These are phyloP conservation scores for Beauveria scarabaeidicola DNA, from an alignment of 2,329 filamentous ascomycete species.

Conservation along the genomic window DNA sequence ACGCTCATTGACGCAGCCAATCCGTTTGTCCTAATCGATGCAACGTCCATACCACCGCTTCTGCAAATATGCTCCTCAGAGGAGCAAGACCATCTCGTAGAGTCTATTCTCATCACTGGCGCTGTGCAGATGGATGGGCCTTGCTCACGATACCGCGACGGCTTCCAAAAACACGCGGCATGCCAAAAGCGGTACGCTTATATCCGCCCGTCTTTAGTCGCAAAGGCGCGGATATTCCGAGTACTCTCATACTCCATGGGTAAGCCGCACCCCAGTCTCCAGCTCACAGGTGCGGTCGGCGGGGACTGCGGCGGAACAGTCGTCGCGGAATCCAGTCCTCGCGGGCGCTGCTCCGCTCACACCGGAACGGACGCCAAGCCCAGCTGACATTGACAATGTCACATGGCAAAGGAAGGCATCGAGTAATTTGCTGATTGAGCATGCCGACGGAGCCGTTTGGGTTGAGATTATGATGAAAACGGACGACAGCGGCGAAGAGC, in stretches of 20 bases:
- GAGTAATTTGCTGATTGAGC: neutral
- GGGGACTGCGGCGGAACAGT: constrained; percentile 30
- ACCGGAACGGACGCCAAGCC: constrained; percentile 15
- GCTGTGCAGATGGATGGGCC: neutral
- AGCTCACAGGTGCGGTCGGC: constrained; percentile 40
- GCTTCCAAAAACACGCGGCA: neutral
- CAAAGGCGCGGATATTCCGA: constrained; percentile 10
- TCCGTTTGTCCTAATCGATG: constrained; percentile 42
- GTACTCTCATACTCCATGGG: constrained; percentile 42
- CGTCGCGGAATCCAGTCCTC: constrained; percentile 8
- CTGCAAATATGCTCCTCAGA: constrained; percentile 2
- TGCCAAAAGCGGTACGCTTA: neutral
- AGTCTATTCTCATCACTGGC: neutral
- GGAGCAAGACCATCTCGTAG: constrained; percentile 22
- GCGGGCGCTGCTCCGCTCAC: constrained; percentile 9
- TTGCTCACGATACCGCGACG: constrained; percentile 25
- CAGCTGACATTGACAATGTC: neutral
- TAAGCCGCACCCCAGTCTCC: constrained; percentile 41
- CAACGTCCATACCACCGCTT: constrained; percentile 21
- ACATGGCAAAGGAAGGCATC: neutral
- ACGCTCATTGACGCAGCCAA: constrained; percentile 30
- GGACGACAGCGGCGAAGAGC: constrained; percentile 13
- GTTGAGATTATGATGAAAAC: constrained; percentile 13
- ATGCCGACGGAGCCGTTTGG: neutral
- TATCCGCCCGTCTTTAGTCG: neutral